Conservation (phyloP, 345 rosid genomes). For the Eucalyptus polybractea region DNA sequence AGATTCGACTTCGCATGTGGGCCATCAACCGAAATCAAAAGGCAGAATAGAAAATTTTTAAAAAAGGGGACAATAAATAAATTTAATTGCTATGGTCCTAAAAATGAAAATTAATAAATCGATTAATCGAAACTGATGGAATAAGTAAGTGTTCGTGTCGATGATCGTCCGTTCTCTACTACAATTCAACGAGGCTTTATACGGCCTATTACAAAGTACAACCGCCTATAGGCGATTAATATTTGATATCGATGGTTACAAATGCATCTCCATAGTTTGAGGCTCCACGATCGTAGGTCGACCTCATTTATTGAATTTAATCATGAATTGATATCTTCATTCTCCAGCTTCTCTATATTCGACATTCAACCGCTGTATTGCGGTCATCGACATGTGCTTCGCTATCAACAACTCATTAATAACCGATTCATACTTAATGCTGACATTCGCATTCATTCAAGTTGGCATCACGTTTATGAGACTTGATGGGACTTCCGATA, state of each 20-base stretch:
- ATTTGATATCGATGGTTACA: background rate
- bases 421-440: background rate
- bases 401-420: background rate
- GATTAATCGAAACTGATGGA: background rate
- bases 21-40: background rate
- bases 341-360: background rate
- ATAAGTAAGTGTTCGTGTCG: too few species aligned
- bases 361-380: accelerated
- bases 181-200: background rate
- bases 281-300: background rate
- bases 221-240: background rate
- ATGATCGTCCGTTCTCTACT: background rate
- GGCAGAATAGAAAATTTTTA: background rate
- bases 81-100: background rate
- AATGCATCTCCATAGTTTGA: background rate
- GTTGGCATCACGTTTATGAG: accelerated
- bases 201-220: background rate
- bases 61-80: background rate
- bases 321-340: background rate
- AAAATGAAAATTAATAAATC: too few species aligned
- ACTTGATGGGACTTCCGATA: accelerated
- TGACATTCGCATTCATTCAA: background rate
- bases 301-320: background rate
- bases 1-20: background rate
- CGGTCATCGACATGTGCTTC: background rate